Evolutionary conservation across 2,329 filamentous ascomycete species (phyloP), one percentile per base, ranked within the genome.

Genomic region (Pseudocercospora cruenta): DNA sequence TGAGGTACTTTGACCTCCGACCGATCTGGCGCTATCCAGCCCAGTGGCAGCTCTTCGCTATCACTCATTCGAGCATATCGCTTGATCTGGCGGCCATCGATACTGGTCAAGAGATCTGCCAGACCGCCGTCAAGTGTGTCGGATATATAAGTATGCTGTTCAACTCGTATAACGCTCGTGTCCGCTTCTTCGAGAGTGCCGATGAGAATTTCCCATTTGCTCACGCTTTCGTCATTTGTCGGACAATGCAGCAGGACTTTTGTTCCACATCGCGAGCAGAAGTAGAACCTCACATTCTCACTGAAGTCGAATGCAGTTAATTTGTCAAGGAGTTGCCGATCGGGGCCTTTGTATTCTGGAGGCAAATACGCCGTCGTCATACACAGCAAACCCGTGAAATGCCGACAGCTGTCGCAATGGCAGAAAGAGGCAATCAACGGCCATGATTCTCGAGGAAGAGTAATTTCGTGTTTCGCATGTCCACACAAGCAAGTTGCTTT

Each of bases 361-460:
- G 79, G 78, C 16, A 86, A 72, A 6, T 70, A 66, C 26, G 82
- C 76, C 65, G 82, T 81, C 14, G 80, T 81, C 19, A 72, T 60
- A 63, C 76, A 81, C 7, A 85, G 76, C 9, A 81, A 76, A 36
- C 85, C 85, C 28, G 82, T 82, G 24, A 79, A 77, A 49, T 78
- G 77, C 19, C 84, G 82, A 73, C 84, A 87, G 31, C 74, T 78
- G 65, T 75, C 74, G 77, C 85, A 87, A 70, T 86, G 82, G 73
- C 85, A 87, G 66, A 86, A 74, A 54, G 74, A 72, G 2, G 75
- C 70, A 45, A 70, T 69, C 7, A 82, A 63, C 2, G 80, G 81
- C 4, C 82, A 72, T 3, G 65, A 68, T 14, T 72, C 66, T 1
- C 69, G 72, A 0, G 76, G 74, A 21, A 81, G 70, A 4, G 72